Base-by-base conservation (phyloP, 2,329 filamentous ascomycete species). In the Colletotrichum gigasporum region DNA sequence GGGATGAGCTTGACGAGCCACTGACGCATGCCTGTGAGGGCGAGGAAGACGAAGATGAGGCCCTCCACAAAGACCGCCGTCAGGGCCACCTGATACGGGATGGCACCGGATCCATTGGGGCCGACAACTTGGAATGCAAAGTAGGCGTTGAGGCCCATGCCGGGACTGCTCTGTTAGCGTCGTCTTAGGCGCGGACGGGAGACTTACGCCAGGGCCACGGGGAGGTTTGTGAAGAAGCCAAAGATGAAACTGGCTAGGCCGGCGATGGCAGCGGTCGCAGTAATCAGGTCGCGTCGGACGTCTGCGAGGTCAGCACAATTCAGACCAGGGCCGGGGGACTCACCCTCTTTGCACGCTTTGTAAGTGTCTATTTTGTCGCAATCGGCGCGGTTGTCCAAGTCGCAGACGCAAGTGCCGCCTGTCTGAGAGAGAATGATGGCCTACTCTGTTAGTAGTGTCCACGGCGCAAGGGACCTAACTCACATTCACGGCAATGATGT, bases 171-270 rank as follows among this genome's bases (percentile, higher is more conserved):
- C 10, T 44, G 50, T 68, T 62, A 71, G 61, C 47, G 39, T 24
- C 9, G 12, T n/a, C 14, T 12, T 14, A 22, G 7, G 12, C 10
- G 9, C 16, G 10, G n/a, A 28, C 39, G 12, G 9, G 45, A n/a
- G 9, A 79, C 83, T 87, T 73, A 92, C 91, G 88, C 91, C 35
- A 93, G 78, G 7, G 89, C 90, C 57, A 93, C 90, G 0, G 93
- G 92, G 54, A 96, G 85, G 69, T 96, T 96, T 26, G 93, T 93
- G 55, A 94, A 83, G 18, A 95, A 83, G 3, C 93, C 93, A 79
- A 96, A 95, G 63, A 85, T 82, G 70, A 96, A 89, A 22, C 90
- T 91, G 1, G 91, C 86, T 63, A 96, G 81, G 6, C 92, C 92
- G 5, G 91, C 83, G 53, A 96, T 87, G 9, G 91, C 91, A n/a